phyloP scores from a whole-genome alignment of 108 stramenopile species.

The Discostella pseudostelligera region DNA sequence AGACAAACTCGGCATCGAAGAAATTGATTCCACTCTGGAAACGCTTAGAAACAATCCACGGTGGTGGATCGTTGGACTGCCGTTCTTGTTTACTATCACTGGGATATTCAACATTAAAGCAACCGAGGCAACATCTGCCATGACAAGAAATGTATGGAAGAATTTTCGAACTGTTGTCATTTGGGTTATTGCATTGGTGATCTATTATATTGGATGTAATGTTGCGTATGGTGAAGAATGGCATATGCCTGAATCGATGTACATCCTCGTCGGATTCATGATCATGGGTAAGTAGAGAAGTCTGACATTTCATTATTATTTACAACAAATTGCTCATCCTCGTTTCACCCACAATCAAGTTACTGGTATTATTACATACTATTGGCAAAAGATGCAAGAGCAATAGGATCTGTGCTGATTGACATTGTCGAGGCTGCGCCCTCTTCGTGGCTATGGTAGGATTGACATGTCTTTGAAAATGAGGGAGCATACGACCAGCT shows the following conservation, averaged over 20 bases:
- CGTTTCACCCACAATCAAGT: neutral
- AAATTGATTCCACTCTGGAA: conserved; percentile 8
- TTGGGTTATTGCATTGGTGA: conserved; percentile 37
- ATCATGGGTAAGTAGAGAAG: conserved; percentile 14
- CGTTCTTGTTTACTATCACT: conserved; percentile 26
- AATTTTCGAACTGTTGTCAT: conserved; percentile 42
- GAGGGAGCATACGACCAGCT: too few species aligned
- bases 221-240: conserved; percentile 41
- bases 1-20: conserved; percentile 7
- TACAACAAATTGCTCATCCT: too few species aligned
- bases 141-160: conserved; percentile 62
- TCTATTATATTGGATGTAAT: conserved; percentile 40
- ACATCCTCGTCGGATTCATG: conserved; percentile 35
- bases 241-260: conserved; percentile 32
- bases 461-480: too few species aligned
- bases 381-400: conserved; percentile 4
- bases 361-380: conserved; percentile 3
- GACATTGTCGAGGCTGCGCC: too few species aligned
- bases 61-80: conserved; percentile 2
- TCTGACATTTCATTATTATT: neutral
- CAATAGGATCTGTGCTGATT: too few species aligned
- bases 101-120: conserved; percentile 52
- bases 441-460: too few species aligned
- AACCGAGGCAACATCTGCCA: conserved; percentile 46
- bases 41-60: conserved; percentile 3